Evolutionary conservation across 495 filamentous ascomycete species (phyloP).

Genomic region (Penicillium angulare): DNA sequence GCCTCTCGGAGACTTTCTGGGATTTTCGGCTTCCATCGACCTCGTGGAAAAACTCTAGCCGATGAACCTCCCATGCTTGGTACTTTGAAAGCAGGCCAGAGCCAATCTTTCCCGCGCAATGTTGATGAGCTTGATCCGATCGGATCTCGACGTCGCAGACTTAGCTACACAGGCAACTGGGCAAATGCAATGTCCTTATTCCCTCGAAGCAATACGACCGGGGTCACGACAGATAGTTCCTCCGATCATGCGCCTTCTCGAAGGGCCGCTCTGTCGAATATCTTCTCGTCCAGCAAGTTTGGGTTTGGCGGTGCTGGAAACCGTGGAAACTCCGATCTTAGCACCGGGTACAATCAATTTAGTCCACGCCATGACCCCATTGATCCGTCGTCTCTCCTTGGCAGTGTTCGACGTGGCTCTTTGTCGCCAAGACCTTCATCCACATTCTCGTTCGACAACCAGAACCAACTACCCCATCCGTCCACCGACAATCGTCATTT

Average conservation of each 20-base stretch:
- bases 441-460: constrained; percentile 71
- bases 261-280: constrained; percentile 44
- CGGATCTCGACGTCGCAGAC: constrained; percentile 59
- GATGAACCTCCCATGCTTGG: constrained; percentile 70
- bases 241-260: constrained; percentile 45
- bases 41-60: constrained; percentile 67
- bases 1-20: constrained; percentile 55
- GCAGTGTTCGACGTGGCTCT: constrained; percentile 56
- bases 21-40: constrained; percentile 67
- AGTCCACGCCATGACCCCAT: constrained; percentile 57
- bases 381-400: constrained; percentile 52
- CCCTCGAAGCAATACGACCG: constrained; percentile 43
- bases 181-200: constrained; percentile 55
- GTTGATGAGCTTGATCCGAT: constrained; percentile 68
- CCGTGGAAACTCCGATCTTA: constrained; percentile 43
- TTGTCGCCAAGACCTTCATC: constrained; percentile 75
- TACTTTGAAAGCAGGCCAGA: constrained; percentile 71
- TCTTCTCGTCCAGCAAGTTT: constrained; percentile 45
- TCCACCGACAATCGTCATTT: constrained; percentile 75
- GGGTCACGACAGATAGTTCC: constrained; percentile 43
- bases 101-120: constrained; percentile 77
- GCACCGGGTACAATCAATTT: constrained; percentile 60
- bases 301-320: constrained; percentile 40
- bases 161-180: constrained; percentile 65
- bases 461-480: constrained; percentile 64